A percentile compares a stretch with the other conserved stretches of the same genome.
Evolutionary conservation across 331 rosid species (phyloP).

Genomic region (Saraca asoca): DNA sequence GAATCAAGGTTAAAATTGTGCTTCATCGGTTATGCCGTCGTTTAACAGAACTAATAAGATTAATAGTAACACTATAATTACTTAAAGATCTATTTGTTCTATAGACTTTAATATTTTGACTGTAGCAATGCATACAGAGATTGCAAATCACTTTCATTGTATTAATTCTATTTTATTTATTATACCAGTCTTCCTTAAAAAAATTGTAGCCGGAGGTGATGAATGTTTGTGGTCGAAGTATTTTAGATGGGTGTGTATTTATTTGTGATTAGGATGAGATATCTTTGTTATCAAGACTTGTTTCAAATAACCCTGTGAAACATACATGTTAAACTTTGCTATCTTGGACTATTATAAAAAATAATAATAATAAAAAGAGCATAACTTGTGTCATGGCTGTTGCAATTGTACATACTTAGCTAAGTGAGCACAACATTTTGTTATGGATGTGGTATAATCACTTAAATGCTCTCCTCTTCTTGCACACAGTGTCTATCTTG

Average conservation of each 20-base stretch:
- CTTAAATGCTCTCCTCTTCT: background rate
- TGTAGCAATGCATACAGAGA: no score
- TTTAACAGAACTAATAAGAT: background rate
- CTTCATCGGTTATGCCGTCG: background rate
- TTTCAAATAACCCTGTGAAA: constrained; percentile 4
- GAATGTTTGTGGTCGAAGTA: background rate
- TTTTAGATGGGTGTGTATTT: background rate
- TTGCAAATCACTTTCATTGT: no score
- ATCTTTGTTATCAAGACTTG: no score
- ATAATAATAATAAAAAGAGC: constrained; percentile 2
- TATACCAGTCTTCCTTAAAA: no score
- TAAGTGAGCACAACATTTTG: constrained; percentile 13
- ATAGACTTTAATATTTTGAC: no score
- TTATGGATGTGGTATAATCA: constrained; percentile 24
- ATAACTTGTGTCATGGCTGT: background rate
- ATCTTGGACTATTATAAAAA: background rate
- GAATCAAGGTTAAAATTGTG: constrained; percentile 71
- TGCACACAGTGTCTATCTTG: constrained; percentile 61
- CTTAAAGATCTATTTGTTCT: background rate
- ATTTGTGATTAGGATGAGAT: background rate
- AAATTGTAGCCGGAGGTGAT: no score
- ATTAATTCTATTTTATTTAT: no score
- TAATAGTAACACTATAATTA: background rate
- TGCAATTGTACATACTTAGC: constrained; percentile 20
- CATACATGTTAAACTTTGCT: constrained; percentile 10